phyloP scores from a whole-genome alignment of 148 eudicot species.

The Chenopodium album region DNA sequence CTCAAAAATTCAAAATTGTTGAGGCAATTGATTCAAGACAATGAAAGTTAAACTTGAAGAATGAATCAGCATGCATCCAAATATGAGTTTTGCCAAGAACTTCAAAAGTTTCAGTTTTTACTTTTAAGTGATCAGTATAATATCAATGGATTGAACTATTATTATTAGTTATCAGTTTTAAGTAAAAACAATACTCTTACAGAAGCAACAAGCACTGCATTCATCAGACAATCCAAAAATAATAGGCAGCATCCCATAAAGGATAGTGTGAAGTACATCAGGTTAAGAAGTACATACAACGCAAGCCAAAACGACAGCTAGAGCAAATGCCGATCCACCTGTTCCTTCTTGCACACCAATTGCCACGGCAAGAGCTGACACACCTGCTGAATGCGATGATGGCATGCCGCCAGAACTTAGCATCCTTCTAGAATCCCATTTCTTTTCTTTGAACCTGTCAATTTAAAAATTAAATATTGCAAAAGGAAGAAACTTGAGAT shows the following conservation, averaged over 20 bases:
- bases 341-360: conserved; percentile 82
- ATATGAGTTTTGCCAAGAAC: neutral
- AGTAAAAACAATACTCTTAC: neutral
- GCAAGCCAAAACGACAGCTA: conserved; percentile 85
- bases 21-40: neutral
- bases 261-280: neutral
- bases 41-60: neutral
- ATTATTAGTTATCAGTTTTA: no score
- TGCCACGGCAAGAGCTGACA: conserved; percentile 68
- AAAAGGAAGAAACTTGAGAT: neutral
- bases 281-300: conserved; percentile 62
- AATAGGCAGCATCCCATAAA: neutral
- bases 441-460: conserved; percentile 87
- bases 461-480: conserved; percentile 23
- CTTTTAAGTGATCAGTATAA: no score
- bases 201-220: neutral
- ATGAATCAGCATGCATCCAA: neutral
- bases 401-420: conserved; percentile 97
- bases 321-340: conserved; percentile 73
- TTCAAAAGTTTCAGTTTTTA: neutral
- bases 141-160: no score
- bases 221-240: neutral
- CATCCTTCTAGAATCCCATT: conserved; percentile 91
- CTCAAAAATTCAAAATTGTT: neutral
- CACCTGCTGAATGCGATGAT: conserved; percentile 94